A percentile compares a stretch with the other conserved stretches of the same genome.
These are phyloP conservation scores for Neonectria ditissima DNA, from an alignment of 2,329 filamentous ascomycete genomes.

Conservation along the genomic window DNA sequence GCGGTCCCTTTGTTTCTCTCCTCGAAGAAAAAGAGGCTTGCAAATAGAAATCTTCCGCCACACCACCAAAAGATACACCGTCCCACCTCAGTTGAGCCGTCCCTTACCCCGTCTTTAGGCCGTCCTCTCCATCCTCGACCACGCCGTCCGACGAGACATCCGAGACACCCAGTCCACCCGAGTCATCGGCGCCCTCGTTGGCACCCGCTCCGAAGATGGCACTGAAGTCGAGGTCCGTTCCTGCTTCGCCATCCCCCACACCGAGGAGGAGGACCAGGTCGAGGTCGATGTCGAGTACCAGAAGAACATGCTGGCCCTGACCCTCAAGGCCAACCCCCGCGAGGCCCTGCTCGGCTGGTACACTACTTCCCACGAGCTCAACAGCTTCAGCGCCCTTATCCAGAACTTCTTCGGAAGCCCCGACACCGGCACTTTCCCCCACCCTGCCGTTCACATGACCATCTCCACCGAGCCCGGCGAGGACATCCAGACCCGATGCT, in stretches of 20 bases:
- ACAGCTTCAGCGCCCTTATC: slow-evolving; percentile 96
- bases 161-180: slow-evolving; percentile 85
- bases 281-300: slow-evolving; percentile 99
- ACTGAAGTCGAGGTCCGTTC: slow-evolving; percentile 95
- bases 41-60: neutral
- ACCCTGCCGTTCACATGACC: slow-evolving; percentile 97
- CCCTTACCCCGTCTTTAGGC: slow-evolving; percentile 57
- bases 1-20: neutral
- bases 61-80: slow-evolving; percentile 8
- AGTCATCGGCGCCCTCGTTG: slow-evolving; percentile 95
- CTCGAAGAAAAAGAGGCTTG: neutral
- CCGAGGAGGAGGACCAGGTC: slow-evolving; percentile 97
- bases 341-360: slow-evolving; percentile 98
- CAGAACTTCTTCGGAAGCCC: slow-evolving; percentile 99
- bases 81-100: slow-evolving; percentile 26
- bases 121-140: slow-evolving; percentile 86
- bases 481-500: slow-evolving; percentile 90
- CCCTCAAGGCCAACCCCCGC: slow-evolving; percentile 92
- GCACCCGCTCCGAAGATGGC: slow-evolving; percentile 94
- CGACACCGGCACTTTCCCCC: slow-evolving; percentile 95
- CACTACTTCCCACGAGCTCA: slow-evolving; percentile 94
- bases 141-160: slow-evolving; percentile 87
- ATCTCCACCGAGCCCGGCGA: slow-evolving; percentile 90
- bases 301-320: slow-evolving; percentile 97
- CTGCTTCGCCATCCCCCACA: slow-evolving; percentile 98